Evolutionary conservation across 2,329 filamentous ascomycete species (phyloP).

Genomic region (Fusarium denticulatum): DNA sequence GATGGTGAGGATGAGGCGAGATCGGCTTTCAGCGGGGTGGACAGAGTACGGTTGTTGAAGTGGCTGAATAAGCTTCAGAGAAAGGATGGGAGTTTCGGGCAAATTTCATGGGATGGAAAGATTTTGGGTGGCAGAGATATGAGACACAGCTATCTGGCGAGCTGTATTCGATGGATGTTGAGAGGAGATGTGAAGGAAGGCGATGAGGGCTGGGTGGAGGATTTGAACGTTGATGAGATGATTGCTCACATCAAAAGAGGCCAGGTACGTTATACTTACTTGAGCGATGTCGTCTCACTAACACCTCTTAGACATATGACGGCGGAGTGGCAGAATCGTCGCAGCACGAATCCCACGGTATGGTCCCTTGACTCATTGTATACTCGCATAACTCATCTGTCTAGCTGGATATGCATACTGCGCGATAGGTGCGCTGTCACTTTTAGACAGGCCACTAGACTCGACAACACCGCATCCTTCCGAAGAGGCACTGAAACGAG

Average conservation of each 20-base stretch:
- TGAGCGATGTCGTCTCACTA: neutral
- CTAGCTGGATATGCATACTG: slow-evolving; percentile 91
- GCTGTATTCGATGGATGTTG: slow-evolving; percentile 84
- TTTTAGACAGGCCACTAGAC: slow-evolving; percentile 72
- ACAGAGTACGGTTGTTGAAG: slow-evolving; percentile 70
- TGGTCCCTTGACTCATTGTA: slow-evolving; percentile 31
- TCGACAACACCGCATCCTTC: slow-evolving; percentile 19
- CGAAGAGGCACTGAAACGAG: slow-evolving; percentile 47
- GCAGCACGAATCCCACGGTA: slow-evolving; percentile 85
- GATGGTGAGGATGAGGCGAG: slow-evolving; percentile 52
- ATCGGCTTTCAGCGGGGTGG: slow-evolving; percentile 69
- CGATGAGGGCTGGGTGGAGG: slow-evolving; percentile 66
- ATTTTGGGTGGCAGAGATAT: slow-evolving; percentile 85
- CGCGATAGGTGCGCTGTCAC: slow-evolving; percentile 78
- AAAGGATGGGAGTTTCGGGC: slow-evolving; percentile 88
- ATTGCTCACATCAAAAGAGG: slow-evolving; percentile 75
- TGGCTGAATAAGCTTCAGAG: slow-evolving; percentile 85
- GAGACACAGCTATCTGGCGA: slow-evolving; percentile 87
- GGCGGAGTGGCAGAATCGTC: slow-evolving; percentile 83
- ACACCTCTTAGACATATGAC: slow-evolving; percentile 73
- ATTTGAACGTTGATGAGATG: slow-evolving; percentile 79
- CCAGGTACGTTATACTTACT: slow-evolving; percentile 51
- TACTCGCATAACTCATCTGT: slow-evolving; percentile 9
- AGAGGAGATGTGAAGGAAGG: slow-evolving; percentile 66
- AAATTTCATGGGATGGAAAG: slow-evolving; percentile 70